phyloP scores from a whole-genome alignment of 768 basidiomycete genomes.

The Phanerochaete carnosa region DNA sequence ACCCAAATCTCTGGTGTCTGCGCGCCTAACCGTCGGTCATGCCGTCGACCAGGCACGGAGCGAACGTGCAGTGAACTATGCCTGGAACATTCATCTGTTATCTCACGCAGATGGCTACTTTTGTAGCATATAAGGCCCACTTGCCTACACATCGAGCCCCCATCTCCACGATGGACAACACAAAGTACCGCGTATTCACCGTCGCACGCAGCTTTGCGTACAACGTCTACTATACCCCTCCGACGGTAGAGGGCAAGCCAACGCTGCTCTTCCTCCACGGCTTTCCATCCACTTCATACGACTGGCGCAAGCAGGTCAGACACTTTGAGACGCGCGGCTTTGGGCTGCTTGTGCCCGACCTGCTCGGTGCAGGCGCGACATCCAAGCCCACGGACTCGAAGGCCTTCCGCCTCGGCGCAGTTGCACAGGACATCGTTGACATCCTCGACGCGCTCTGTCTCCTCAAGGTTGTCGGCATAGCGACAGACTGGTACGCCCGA shows the following conservation, averaged over 20 bases:
- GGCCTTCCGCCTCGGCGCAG: conserved; percentile 20
- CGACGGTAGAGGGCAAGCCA: conserved; percentile 24
- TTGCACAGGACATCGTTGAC: conserved; percentile 46
- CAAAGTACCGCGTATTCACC: conserved; percentile 28
- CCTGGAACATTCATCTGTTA: too few relatives aligned
- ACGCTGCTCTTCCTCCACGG: conserved; percentile 44
- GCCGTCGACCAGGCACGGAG: too few relatives aligned
- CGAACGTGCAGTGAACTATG: too few relatives aligned
- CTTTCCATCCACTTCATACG: conserved; percentile 38
- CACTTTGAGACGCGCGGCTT: conserved; percentile 38
- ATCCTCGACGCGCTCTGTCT: conserved; percentile 37
- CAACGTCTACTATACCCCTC: conserved; percentile 29
- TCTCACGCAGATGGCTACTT: too few relatives aligned
- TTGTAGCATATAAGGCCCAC: too few relatives aligned
- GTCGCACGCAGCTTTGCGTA: conserved; percentile 34
- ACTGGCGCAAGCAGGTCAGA: conserved; percentile 39
- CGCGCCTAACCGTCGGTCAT: too few relatives aligned
- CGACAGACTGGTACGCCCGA: conserved; percentile 20
- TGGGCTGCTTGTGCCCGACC: conserved; percentile 31
- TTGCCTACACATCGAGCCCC: too few relatives aligned
- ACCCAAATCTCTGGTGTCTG: too few relatives aligned
- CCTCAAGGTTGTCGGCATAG: conserved; percentile 35
- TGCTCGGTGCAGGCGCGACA: conserved; percentile 38
- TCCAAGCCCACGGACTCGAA: conserved; percentile 33
- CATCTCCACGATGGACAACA: conserved; percentile 18